Evolutionary conservation across 1,139 yeast genomes (phyloP).

Genomic region (Taphrina populina): DNA sequence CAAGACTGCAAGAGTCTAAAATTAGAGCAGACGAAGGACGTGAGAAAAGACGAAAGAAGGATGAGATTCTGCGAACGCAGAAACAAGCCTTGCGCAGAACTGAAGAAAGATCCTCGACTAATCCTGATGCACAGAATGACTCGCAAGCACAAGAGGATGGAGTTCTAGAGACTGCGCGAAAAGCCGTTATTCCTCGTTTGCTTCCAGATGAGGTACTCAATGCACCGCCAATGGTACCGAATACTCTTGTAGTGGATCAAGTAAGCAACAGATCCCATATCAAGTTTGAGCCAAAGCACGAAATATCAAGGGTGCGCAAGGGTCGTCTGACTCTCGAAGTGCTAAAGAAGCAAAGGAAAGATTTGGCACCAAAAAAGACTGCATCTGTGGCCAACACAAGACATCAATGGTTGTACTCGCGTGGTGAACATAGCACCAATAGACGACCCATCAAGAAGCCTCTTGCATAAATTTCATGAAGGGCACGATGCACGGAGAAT

Average conservation of each 20-base stretch:
- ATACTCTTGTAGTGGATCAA: background rate
- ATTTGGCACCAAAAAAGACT: constrained; percentile 17
- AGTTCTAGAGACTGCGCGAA: background rate
- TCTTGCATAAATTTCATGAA: background rate
- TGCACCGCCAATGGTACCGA: constrained; percentile 11
- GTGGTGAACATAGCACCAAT: constrained; percentile 9
- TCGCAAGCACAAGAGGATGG: background rate
- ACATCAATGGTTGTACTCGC: constrained; percentile 24
- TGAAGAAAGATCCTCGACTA: too few relatives aligned
- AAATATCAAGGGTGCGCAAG: constrained; percentile 2
- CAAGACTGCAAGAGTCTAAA: background rate
- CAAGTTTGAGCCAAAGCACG: constrained; percentile 12
- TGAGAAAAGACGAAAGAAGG: constrained; percentile 12
- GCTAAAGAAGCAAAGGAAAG: constrained; percentile 11
- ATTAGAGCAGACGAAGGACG: constrained; percentile 13
- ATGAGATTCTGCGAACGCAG: constrained; percentile 7
- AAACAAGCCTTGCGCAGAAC: constrained; percentile 4
- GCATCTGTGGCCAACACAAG: constrained; percentile 26
- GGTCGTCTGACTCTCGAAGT: constrained; percentile 9
- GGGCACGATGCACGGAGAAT: too few relatives aligned
- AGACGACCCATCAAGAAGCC: constrained; percentile 24
- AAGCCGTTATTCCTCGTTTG: constrained; percentile 9
- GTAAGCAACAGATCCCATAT: background rate
- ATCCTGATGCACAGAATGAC: background rate
- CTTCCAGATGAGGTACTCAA: constrained; percentile 27